Percentiles rank a stretch among this genome's conserved stretches.
Evolutionary conservation across 495 filamentous ascomycete species (phyloP).

Genomic region (Ramalina intermedia): DNA sequence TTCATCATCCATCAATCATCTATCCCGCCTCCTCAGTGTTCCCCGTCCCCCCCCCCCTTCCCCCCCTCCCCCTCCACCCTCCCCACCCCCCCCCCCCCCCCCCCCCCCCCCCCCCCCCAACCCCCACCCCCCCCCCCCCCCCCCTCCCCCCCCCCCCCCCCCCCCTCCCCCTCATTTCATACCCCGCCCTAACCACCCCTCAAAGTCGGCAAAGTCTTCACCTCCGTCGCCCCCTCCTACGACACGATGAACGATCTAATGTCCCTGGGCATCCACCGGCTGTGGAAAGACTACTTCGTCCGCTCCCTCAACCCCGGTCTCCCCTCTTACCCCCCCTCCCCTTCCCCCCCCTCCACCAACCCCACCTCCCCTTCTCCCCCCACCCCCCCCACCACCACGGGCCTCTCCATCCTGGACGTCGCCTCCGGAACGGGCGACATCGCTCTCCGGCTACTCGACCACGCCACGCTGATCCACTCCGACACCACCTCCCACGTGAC

Average conservation of each 20-base stretch:
- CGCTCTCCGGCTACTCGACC: conserved; percentile 90
- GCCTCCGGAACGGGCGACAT: conserved; percentile 97
- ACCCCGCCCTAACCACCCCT: no score
- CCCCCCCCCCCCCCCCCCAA: no score
- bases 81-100: no score
- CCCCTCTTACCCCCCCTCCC: conserved; percentile 27
- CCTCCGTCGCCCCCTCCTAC: conserved; percentile 81
- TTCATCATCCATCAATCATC: no score
- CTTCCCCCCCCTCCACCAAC: conserved; percentile 22
- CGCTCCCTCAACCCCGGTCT: conserved; percentile 78
- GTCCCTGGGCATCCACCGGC: conserved; percentile 89
- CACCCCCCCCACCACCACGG: conserved; percentile 26
- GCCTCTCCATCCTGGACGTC: conserved; percentile 75
- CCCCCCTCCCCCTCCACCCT: not conserved
- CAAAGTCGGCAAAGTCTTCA: conserved; percentile 78
- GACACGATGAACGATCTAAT: conserved; percentile 99
- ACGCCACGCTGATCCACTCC: conserved; percentile 65
- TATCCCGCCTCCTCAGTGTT: no score
- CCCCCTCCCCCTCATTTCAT: no score
- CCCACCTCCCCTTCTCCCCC: no score
- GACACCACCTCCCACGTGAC: conserved; percentile 69
- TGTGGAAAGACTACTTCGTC: conserved; percentile 99
- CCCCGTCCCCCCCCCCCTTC: no score
- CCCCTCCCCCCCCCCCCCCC: no score
- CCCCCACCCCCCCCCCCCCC: no score